A percentile compares a stretch with the other conserved stretches of the same genome.
Conservation (phyloP, 1,139 yeast genomes). For the Spencermartinsiella ligniputridi region DNA sequence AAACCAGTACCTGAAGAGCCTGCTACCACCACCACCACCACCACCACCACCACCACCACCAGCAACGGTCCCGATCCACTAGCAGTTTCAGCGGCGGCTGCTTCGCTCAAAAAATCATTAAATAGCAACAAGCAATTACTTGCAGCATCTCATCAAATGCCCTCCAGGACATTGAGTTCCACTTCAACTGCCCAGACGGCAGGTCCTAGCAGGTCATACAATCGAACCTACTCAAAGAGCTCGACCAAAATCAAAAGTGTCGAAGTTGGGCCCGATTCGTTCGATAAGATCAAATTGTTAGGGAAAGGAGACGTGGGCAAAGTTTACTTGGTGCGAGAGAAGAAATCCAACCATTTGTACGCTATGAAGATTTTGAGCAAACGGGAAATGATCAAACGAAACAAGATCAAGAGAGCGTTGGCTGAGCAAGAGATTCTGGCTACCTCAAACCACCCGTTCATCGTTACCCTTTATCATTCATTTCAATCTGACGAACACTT, state of each 20-base stretch:
- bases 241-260: conserved; percentile 72
- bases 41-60: background rate
- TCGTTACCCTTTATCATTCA: conserved; percentile 92
- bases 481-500: conserved; percentile 91
- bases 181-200: background rate
- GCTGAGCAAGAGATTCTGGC: conserved; percentile 97
- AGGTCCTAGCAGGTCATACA: conserved; percentile 16
- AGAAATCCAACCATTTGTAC: conserved; percentile 63
- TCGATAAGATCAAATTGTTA: conserved; percentile 78
- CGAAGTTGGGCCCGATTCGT: conserved; percentile 80
- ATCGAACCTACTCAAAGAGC: conserved; percentile 54
- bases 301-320: conserved; percentile 99
- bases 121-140: background rate
- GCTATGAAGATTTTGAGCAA: conserved; percentile 93
- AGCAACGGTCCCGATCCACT: background rate
- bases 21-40: background rate
- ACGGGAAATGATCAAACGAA: conserved; percentile 90
- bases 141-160: background rate
- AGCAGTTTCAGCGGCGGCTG: conserved; percentile 4
- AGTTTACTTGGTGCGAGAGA: conserved; percentile 86
- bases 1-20: conserved; percentile 1
- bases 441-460: conserved; percentile 93
- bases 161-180: background rate
- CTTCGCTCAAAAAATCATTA: background rate
- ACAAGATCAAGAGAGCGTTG: conserved; percentile 87